Evolutionary conservation across 2,329 filamentous ascomycete genomes (phyloP).

Genomic region (Penicillium sp.): DNA sequence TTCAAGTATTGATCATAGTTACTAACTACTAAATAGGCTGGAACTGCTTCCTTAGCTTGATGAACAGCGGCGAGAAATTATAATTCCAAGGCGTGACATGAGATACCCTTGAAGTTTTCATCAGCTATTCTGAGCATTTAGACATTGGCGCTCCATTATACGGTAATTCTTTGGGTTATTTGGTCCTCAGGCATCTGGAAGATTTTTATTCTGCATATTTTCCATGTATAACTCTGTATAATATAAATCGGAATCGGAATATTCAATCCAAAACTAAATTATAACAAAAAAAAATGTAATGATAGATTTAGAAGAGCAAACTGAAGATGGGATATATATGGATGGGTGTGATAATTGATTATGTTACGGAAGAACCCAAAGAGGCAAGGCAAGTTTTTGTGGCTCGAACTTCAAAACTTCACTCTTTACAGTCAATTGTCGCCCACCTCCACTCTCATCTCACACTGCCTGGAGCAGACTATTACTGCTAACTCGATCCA

Average conservation of each 20-base stretch:
- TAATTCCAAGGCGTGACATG: conserved; percentile 31
- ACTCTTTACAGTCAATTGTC: conserved; percentile 23
- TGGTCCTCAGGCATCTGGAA: neutral
- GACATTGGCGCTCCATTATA: conserved; percentile 10
- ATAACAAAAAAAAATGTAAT: neutral
- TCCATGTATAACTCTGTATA: neutral
- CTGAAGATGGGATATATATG: neutral
- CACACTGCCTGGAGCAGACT: conserved; percentile 43
- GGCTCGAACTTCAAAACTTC: conserved; percentile 33
- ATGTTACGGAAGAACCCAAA: conserved; percentile 21
- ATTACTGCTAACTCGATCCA: conserved; percentile 7
- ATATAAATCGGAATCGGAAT: neutral
- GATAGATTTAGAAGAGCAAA: neutral
- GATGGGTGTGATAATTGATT: conserved; percentile 13
- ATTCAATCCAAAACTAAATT: neutral
- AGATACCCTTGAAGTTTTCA: conserved; percentile 22
- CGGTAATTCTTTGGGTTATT: conserved; percentile 4
- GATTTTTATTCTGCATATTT: conserved; percentile 1
- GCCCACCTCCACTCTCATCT: conserved; percentile 18
- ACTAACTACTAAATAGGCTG: conserved; percentile 44
- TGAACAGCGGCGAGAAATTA: conserved; percentile 49
- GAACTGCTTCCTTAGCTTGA: conserved; percentile 59
- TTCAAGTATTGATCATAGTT: neutral
- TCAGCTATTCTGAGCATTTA: conserved; percentile 8
- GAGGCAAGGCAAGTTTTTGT: conserved; percentile 26